Percentiles rank a stretch among this genome's conserved stretches.
phyloP scores from a whole-genome alignment of 2,329 filamentous ascomycete genomes.

The Trichophaea hybrida region DNA sequence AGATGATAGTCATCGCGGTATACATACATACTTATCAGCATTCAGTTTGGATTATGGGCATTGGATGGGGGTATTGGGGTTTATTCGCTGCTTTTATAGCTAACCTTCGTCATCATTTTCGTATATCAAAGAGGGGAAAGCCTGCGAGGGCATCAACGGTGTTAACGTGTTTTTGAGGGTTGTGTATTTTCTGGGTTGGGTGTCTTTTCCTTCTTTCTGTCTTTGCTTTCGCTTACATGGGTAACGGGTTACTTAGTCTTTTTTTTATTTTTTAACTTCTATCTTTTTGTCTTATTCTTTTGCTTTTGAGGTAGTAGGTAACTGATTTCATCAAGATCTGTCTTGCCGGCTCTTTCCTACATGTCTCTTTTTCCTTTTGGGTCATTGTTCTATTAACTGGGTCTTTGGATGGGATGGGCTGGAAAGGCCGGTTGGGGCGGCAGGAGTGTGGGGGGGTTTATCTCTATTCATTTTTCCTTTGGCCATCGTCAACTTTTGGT shows the following conservation, averaged over 20 bases:
- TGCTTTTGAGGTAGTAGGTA: not conserved
- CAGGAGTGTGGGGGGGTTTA: not conserved
- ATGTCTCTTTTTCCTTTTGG: not conserved
- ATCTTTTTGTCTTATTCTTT: not conserved
- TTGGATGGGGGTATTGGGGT: not conserved
- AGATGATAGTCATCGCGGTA: not conserved
- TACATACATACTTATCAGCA: not conserved
- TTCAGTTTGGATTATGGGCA: not conserved
- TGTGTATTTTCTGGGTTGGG: not conserved
- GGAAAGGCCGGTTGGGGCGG: not conserved
- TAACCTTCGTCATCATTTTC: not conserved
- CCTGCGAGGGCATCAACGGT: not conserved
- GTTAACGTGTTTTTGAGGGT: constrained; percentile 2
- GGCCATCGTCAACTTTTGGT: not conserved
- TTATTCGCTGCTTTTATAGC: not conserved
- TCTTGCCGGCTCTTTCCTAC: not conserved
- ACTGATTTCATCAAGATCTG: not conserved
- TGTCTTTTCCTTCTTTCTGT: not conserved
- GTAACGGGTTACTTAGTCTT: constrained; percentile 3
- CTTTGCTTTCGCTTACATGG: not conserved
- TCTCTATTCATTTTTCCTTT: not conserved
- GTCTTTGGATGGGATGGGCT: not conserved
- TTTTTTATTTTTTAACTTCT: not conserved
- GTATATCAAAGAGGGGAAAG: not conserved
- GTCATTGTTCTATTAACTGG: not conserved